These are phyloP conservation scores for Phytophthora tubulina DNA, from an alignment of 352 stramenopile species.

Conservation along the genomic window DNA sequence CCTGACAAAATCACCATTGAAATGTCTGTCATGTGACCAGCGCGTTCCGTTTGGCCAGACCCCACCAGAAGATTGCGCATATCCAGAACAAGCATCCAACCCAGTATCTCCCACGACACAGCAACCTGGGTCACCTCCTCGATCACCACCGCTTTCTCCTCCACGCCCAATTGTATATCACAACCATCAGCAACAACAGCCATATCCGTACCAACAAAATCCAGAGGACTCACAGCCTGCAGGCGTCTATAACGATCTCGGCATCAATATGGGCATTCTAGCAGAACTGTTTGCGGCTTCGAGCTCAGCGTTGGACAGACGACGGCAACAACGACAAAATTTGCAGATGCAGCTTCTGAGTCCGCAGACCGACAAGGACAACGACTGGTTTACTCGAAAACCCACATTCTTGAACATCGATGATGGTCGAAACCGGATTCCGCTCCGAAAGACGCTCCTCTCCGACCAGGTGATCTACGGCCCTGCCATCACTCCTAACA, in stretches of 20 bases:
- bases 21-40: slow-evolving; percentile 73
- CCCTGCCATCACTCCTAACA: slow-evolving; percentile 64
- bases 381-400: slow-evolving; percentile 13
- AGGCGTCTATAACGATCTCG: slow-evolving; percentile 27
- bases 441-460: slow-evolving; percentile 54
- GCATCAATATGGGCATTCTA: slow-evolving; percentile 36
- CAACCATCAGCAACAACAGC: slow-evolving; percentile 25
- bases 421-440: slow-evolving; percentile 71
- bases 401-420: slow-evolving; percentile 60
- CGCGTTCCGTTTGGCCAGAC: slow-evolving; percentile 45
- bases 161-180: slow-evolving; percentile 29
- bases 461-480: slow-evolving; percentile 77
- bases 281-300: slow-evolving; percentile 43
- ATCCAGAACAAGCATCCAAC: slow-evolving; percentile 13
- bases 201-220: slow-evolving; percentile 21
- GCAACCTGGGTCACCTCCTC: slow-evolving; percentile 27
- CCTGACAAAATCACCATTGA: slow-evolving; percentile 64
- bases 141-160: slow-evolving; percentile 27
- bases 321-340: slow-evolving; percentile 34
- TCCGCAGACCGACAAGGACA: slow-evolving; percentile 29
- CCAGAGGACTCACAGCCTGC: neutral
- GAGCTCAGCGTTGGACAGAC: slow-evolving; percentile 37
- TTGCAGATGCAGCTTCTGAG: slow-evolving; percentile 34
- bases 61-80: slow-evolving; percentile 13
- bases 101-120: slow-evolving; percentile 31